phyloP scores from a whole-genome alignment of 1,284 basidiomycete genomes.

The Pyrrhoderma noxium region DNA sequence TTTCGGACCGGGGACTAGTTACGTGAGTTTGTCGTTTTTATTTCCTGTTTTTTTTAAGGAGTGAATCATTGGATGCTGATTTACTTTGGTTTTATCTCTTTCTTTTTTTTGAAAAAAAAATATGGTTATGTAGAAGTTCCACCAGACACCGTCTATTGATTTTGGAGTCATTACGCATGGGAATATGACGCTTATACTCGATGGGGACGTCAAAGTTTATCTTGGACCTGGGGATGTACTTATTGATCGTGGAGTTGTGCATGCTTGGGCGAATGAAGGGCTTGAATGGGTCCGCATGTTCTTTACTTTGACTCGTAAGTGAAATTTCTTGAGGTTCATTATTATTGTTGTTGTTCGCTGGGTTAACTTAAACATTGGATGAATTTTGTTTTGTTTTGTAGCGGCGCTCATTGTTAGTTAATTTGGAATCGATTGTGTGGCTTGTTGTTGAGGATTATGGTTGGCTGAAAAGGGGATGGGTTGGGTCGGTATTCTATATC shows the following conservation, averaged over 20 bases:
- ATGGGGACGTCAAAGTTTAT: slow-evolving; percentile 8
- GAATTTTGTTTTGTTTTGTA: too few relatives aligned
- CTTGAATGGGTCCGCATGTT: slow-evolving; percentile 16
- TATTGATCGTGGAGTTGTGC: slow-evolving; percentile 17
- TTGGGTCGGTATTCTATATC: too few relatives aligned
- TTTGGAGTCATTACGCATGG: slow-evolving; percentile 17
- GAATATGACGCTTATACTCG: slow-evolving; percentile 10
- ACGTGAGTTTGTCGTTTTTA: neutral
- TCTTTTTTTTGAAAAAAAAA: neutral
- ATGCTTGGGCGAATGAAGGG: slow-evolving; percentile 16
- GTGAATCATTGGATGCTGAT: too few relatives aligned
- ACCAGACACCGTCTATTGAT: slow-evolving; percentile 16
- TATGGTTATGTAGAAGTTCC: slow-evolving; percentile 6
- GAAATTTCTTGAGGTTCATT: neutral
- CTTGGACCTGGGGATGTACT: slow-evolving; percentile 15
- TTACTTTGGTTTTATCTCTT: too few relatives aligned
- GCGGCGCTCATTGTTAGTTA: too few relatives aligned
- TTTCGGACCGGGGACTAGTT: slow-evolving; percentile 6
- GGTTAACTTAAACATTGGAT: too few relatives aligned
- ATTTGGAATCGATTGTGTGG: too few relatives aligned
- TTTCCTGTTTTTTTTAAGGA: too few relatives aligned
- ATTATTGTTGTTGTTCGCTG: neutral
- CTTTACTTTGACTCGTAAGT: slow-evolving; percentile 15
- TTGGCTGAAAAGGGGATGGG: too few relatives aligned
- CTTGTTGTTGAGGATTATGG: too few relatives aligned